A percentile compares a stretch with the other conserved stretches of the same genome.
Evolutionary conservation across 257 asterid genomes (phyloP).

Genomic region (Forsythia viridissima): DNA sequence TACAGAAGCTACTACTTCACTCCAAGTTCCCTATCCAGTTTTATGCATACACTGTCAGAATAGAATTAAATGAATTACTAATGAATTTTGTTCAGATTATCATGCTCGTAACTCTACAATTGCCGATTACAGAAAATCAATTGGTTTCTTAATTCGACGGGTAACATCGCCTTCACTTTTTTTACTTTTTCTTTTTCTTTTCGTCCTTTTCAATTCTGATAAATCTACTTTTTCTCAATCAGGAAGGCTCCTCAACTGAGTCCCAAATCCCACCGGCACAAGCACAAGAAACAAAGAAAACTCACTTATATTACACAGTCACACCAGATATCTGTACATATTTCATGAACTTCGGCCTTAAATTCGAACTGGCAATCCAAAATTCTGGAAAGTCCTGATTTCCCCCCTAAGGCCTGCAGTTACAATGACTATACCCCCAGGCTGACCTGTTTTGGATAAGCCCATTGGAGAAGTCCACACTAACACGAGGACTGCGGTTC

Average conservation of each 20-base stretch:
- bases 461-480: conserved; percentile 65
- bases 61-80: conserved; percentile 40
- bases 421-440: conserved; percentile 85
- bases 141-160: conserved; percentile 24
- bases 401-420: conserved; percentile 92
- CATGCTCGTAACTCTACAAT: conserved; percentile 64
- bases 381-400: conserved; percentile 86
- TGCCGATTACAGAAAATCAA: conserved; percentile 65
- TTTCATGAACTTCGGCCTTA: conserved; percentile 37
- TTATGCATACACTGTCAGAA: conserved; percentile 29
- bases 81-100: conserved; percentile 42
- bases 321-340: conserved; percentile 71
- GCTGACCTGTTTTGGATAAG: conserved; percentile 60
- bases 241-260: conserved; percentile 20
- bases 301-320: conserved; percentile 53
- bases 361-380: conserved; percentile 79
- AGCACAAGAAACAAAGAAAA: conserved; percentile 28
- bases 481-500: conserved; percentile 65
- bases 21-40: conserved; percentile 28
- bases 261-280: conserved; percentile 29
- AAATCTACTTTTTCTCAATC: conserved; percentile 16
- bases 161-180: conserved; percentile 24
- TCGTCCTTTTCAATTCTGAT: conserved; percentile 24
- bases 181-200: not conserved
- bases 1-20: not conserved